Base-by-base conservation (phyloP, 345 rosid species). In the Moringa oleifera region DNA sequence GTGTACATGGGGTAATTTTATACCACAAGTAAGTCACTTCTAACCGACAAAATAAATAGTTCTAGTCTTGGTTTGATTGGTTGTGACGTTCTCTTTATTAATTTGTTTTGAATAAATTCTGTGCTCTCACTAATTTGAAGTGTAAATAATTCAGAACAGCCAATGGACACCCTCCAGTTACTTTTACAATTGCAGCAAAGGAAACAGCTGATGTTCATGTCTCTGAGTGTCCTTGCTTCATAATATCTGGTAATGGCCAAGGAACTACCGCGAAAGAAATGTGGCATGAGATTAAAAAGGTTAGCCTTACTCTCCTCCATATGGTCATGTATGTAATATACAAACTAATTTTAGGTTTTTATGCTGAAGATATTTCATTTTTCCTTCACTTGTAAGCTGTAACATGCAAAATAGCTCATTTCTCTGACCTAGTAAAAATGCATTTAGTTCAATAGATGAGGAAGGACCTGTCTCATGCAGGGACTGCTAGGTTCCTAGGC, bases 211-310 rank as follows among this genome's bases (percentile, higher is more conserved):
- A 65, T 65, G 82, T 89, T 37, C 80, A 67, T 61, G 84, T 89
- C 68, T 84, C 96, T 2, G 73, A 84, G 58, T 89, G 96, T 61
- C 96, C 96, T 51, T 79, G 70, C 73, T 89, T 89, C 63, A 18
- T 82, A 60, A 73, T 86, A 77, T 79, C 89, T 1, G 93, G 96
- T 21, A 61, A 67, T 64, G 73, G 76, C 17, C 62, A 62, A 23
- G 77, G 81, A 64, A 60, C 86, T 68, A 80, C 84, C 20, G 90
- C 93, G n/a, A 83, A 81, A 78, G 90, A 86, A 57, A 86, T 89
- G 93, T 89, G 99, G 99, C 76, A 86, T 70, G 95, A 94, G 65
- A 81, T 94, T 18, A 88, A 88, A 71, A 77, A 85, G 96, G 99
- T 90, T 33, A 33, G 37, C 37, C 37, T 33, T 33, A 33, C 5